Evolutionary conservation across 805 yeast species (phyloP), one percentile per base, ranked within the genome.

Genomic region (baker's yeast (Saccharomyces cerevisiae)): DNA sequence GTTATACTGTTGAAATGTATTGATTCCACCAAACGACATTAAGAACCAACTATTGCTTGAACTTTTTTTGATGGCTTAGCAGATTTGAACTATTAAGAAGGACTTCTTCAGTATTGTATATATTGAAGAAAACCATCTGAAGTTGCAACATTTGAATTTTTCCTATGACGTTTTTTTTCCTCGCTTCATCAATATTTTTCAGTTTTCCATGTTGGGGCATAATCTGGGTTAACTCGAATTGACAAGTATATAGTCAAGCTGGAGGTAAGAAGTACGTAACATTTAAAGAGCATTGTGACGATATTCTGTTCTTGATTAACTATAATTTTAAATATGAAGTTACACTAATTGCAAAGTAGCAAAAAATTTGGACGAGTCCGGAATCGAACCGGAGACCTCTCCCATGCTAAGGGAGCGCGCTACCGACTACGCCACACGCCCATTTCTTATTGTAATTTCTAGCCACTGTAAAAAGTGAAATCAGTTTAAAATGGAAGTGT

Each of bases 1-100:
- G 8, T 61, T 53, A 41, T 59, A 61, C 32, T 59, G 60, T 47
- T 62, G 67, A 53, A 67, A 65, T 11, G 66, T 59, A 52, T 64
- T 66, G 4, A 57, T 47, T 17, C 58, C 57, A 49, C 65, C 66
- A 51, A 68, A 65, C 6, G 72, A 68, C 72, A 68, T 68, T 9
- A 36, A 36, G 22, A 36, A 17, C 17, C 22, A 6, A 8, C 17
- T 36, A 22, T 17, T 31, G 10, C 13, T 36, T 36, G 17, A 29
- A 5, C 17, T 17, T 36, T 17, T 36, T 17, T 17, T 36, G 4
- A 36, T 24, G 10, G 22, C 17, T 17, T n/a, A 32, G 14, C 13
- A 30, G 43, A 22, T 24, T 17, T 22, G 14, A 17, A 10, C 30
- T 47, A 29, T 27, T 32, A 11, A 8, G 24, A 17, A 5, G 22